These are phyloP conservation scores for cucumber (Cucumis sativus) DNA, from an alignment of 306 rosid genomes.

Conservation along the genomic window Cucumber_9930_V3 NC_026656.2:20358001-20358500, in stretches of 20 bases:
- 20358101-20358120: conserved; percentile 16
- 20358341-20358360: conserved; percentile 23
- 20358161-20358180: conserved; percentile 11
- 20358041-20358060: conserved; percentile 30
- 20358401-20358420: conserved; percentile 10
- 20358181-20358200: conserved; percentile 21
- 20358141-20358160: conserved; percentile 7
- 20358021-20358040: conserved; percentile 19
- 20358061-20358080: conserved; percentile 42
- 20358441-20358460: conserved; percentile 16
- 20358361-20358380: not conserved
- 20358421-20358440: conserved; percentile 15
- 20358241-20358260: not conserved
- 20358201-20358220: conserved; percentile 14
- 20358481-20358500: conserved; percentile 1
- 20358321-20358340: conserved; percentile 8
- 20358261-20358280: conserved; percentile 11
- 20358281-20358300: conserved; percentile 13
- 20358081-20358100: conserved; percentile 14
- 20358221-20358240: conserved; percentile 1
- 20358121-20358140: conserved; percentile 14
- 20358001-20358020: conserved; percentile 12
- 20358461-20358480: conserved; percentile 22
- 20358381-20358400: conserved; percentile 12
- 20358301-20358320: conserved; percentile 3